Conservation (phyloP, 1,284 basidiomycete genomes). For the Boletus semigastroideus region DNA sequence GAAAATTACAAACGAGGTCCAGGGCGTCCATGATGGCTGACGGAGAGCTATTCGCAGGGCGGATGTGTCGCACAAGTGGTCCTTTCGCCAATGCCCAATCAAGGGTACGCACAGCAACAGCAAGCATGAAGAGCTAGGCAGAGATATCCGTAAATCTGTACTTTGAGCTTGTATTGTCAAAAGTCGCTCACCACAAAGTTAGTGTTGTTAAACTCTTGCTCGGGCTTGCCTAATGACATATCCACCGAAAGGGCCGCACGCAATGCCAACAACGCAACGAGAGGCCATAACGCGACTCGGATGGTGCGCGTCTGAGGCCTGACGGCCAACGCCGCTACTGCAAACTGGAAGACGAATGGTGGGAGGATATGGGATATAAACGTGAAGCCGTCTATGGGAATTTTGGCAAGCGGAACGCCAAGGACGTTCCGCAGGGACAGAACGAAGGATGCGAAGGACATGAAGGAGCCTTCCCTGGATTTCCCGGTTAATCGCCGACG, state of each 20-base stretch:
- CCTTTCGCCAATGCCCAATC: slow-evolving; percentile 17
- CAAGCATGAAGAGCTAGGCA: slow-evolving; percentile 20
- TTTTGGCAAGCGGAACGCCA: slow-evolving; percentile 1
- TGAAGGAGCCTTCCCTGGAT: background rate
- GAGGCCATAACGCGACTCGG: slow-evolving; percentile 45
- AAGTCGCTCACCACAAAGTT: slow-evolving; percentile 35
- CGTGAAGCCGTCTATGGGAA: background rate
- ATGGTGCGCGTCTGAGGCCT: slow-evolving; percentile 41
- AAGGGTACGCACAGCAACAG: slow-evolving; percentile 14
- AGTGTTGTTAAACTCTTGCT: slow-evolving; percentile 40
- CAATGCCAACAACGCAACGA: slow-evolving; percentile 41
- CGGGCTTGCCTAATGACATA: slow-evolving; percentile 35
- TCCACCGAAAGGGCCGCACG: slow-evolving; percentile 44
- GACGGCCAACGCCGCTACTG: slow-evolving; percentile 48
- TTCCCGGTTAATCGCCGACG: background rate
- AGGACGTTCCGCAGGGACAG: background rate
- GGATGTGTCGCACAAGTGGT: slow-evolving; percentile 16
- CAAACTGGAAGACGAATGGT: slow-evolving; percentile 43
- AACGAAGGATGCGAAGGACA: background rate
- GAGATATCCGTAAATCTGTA: background rate
- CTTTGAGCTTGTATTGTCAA: background rate
- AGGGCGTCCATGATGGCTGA: slow-evolving; percentile 40
- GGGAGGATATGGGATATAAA: slow-evolving; percentile 34
- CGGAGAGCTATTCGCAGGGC: background rate
- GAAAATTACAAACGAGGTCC: slow-evolving; percentile 48